Evolutionary conservation across 192 early-diverging fungal species (phyloP).

Genomic region (Ambispora gerdemannii): DNA sequence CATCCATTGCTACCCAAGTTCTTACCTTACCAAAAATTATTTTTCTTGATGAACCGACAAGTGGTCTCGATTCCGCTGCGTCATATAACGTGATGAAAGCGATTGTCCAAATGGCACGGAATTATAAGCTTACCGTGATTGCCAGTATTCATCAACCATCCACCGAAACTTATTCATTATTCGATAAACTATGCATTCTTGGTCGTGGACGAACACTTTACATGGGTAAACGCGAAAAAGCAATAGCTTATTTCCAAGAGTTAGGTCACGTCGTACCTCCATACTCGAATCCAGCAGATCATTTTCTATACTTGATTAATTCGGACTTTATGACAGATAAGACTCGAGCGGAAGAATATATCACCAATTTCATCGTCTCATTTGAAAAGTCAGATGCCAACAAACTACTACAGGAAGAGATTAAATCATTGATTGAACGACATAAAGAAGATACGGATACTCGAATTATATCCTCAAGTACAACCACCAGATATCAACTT

Average conservation of each 20-base stretch:
- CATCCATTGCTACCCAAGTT: constrained; percentile 57
- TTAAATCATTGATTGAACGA: background rate
- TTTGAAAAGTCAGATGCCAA: background rate
- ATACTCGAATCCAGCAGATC: constrained; percentile 43
- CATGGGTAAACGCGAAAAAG: constrained; percentile 35
- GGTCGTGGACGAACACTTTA: constrained; percentile 42
- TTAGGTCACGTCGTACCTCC: constrained; percentile 37
- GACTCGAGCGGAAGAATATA: background rate
- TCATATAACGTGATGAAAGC: constrained; percentile 66
- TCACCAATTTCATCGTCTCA: background rate
- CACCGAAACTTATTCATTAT: constrained; percentile 48
- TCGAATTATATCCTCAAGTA: background rate
- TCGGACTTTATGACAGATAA: constrained; percentile 21
- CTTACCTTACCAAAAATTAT: constrained; percentile 64
- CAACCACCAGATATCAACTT: background rate
- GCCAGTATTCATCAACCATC: constrained; percentile 51
- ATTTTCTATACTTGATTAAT: constrained; percentile 35
- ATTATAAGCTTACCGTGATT: constrained; percentile 47
- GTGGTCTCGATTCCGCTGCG: constrained; percentile 71
- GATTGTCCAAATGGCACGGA: constrained; percentile 49
- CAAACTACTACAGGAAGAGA: background rate
- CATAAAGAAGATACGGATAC: background rate
- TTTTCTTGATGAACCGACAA: constrained; percentile 85
- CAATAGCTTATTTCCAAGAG: constrained; percentile 37
- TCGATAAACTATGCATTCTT: constrained; percentile 40